A percentile compares a stretch with the other conserved stretches of the same genome.
phyloP scores from a whole-genome alignment of 495 filamentous ascomycete genomes.

The Podospora anserina region DNA sequence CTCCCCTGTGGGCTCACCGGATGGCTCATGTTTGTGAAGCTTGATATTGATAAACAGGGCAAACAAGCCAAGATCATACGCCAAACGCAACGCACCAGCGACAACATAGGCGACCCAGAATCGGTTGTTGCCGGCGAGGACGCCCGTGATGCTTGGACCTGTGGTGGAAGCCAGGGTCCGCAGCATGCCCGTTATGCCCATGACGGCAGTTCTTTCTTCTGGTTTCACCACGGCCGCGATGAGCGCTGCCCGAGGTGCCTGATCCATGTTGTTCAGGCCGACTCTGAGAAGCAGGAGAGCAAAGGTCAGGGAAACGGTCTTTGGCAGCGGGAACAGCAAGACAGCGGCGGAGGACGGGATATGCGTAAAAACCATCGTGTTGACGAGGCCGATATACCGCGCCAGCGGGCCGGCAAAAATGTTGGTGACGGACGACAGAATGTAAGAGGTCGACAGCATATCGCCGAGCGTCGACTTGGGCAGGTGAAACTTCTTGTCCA shows the following conservation, averaged over 20 bases:
- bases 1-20: background rate
- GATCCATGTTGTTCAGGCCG: conserved; percentile 64
- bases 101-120: conserved; percentile 75
- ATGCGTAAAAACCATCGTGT: conserved; percentile 50
- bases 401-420: conserved; percentile 73
- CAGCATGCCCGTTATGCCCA: conserved; percentile 70
- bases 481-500: conserved; percentile 71
- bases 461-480: conserved; percentile 56
- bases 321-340: conserved; percentile 37
- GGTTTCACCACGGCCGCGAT: conserved; percentile 69
- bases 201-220: conserved; percentile 75
- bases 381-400: conserved; percentile 72
- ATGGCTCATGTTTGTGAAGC: conserved; percentile 39
- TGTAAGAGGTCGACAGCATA: conserved; percentile 34
- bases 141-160: conserved; percentile 70
- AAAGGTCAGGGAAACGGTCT: conserved; percentile 49
- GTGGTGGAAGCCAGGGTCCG: conserved; percentile 61
- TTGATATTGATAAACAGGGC: conserved; percentile 60
- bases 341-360: conserved; percentile 45
- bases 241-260: conserved; percentile 77
- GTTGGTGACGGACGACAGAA: conserved; percentile 50
- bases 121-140: conserved; percentile 57
- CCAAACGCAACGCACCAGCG: conserved; percentile 64
- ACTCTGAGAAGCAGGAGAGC: conserved; percentile 66
- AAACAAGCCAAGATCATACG: conserved; percentile 72